Conservation (phyloP, 2,329 filamentous ascomycete species). For the Diatrype stigma region DNA sequence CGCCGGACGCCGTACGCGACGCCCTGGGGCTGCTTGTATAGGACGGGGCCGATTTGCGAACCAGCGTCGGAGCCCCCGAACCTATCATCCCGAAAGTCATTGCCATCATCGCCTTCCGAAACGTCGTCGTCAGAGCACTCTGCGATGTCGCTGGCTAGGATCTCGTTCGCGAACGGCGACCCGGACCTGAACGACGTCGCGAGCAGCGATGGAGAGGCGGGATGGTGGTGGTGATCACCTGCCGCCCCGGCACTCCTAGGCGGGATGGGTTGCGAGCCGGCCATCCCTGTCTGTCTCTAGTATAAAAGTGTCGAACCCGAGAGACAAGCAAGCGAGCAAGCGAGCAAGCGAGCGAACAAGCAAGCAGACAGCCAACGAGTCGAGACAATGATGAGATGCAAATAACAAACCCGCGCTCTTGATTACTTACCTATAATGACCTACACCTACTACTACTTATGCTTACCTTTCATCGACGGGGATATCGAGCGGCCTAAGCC, state of each 20-base stretch:
- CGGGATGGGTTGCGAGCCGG: constrained; percentile 21
- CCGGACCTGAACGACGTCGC: constrained; percentile 51
- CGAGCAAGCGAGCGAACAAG: too few relatives aligned
- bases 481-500: too few relatives aligned
- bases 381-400: too few relatives aligned
- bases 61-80: constrained; percentile 26
- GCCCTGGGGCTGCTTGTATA: constrained; percentile 73
- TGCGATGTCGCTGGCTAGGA: constrained; percentile 63
- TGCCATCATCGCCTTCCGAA: constrained; percentile 11
- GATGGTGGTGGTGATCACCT: constrained; percentile 6
- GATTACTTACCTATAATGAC: too few relatives aligned
- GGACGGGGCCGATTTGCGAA: constrained; percentile 40
- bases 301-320: background rate
- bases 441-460: too few relatives aligned
- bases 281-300: constrained; percentile 10
- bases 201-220: constrained; percentile 25
- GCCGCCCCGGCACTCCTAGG: constrained; percentile 9
- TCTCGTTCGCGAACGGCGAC: constrained; percentile 64
- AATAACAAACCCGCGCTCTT: too few relatives aligned
- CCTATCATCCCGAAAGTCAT: constrained; percentile 27
- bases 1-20: constrained; percentile 69
- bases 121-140: constrained; percentile 56
- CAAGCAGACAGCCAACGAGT: too few relatives aligned
- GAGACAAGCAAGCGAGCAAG: too few relatives aligned
- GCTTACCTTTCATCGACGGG: too few relatives aligned